Percentiles rank a stretch among this genome's conserved stretches.
Evolutionary conservation across 208 protist genomes (phyloP).

Genomic region (Strigomonas culicis): DNA sequence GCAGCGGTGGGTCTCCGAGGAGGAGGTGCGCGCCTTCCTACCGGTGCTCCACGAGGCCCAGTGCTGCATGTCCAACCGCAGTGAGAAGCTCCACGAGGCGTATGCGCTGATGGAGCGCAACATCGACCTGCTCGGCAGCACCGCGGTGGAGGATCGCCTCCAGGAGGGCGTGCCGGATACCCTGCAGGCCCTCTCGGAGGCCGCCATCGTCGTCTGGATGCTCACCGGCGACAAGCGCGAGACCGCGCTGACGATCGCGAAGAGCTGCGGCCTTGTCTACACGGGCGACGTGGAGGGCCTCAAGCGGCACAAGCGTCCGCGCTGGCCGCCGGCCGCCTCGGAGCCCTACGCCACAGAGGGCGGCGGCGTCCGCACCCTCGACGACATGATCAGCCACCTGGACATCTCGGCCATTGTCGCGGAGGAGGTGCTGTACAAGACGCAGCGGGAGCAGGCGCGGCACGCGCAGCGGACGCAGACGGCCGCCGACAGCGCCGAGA

Average conservation of each 20-base stretch:
- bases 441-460: background rate
- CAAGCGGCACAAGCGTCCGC: background rate
- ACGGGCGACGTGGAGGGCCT: constrained; percentile 14
- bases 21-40: constrained; percentile 61
- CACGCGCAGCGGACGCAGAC: too few relatives aligned
- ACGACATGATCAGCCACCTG: background rate
- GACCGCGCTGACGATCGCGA: constrained; percentile 96
- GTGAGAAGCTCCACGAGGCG: constrained; percentile 46
- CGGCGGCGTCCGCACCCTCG: too few relatives aligned
- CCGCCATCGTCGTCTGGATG: constrained; percentile 95
- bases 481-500: too few relatives aligned
- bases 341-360: background rate
- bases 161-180: constrained; percentile 94
- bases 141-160: constrained; percentile 95
- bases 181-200: constrained; percentile 80
- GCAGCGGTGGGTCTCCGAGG: constrained; percentile 42
- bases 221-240: constrained; percentile 98
- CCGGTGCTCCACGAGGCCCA: constrained; percentile 55
- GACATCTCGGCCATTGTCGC: background rate
- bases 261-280: constrained; percentile 48
- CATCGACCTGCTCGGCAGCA: constrained; percentile 89
- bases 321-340: too few relatives aligned
- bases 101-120: constrained; percentile 78
- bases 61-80: constrained; percentile 51
- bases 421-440: background rate